phyloP scores from a whole-genome alignment of 495 filamentous ascomycete species.

The Lepidopterella palustris region DNA sequence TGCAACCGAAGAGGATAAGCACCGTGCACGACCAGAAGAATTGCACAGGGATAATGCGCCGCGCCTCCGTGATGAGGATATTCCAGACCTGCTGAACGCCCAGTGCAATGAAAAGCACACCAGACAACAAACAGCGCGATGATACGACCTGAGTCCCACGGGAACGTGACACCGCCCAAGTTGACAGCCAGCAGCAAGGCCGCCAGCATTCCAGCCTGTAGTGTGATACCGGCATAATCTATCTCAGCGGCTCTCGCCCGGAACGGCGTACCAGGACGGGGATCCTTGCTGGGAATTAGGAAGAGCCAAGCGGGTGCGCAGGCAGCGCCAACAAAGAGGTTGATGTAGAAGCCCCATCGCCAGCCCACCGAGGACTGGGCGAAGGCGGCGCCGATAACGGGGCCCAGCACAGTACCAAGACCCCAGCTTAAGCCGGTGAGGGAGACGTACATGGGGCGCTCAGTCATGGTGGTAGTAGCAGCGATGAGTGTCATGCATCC shows the following conservation, averaged over 20 bases:
- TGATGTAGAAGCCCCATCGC: conserved; percentile 30
- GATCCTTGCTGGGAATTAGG: conserved; percentile 2
- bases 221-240: conserved; percentile 2
- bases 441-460: conserved; percentile 11
- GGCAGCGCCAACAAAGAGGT: conserved; percentile 4
- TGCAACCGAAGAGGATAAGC: conserved; percentile 42
- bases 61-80: conserved; percentile 42
- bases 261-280: neutral
- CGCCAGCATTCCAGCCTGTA: neutral
- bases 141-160: conserved; percentile 47
- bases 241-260: neutral
- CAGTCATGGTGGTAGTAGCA: conserved; percentile 4
- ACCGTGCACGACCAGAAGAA: conserved; percentile 42
- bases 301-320: neutral
- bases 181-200: conserved; percentile 4
- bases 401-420: conserved; percentile 16
- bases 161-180: conserved; percentile 50
- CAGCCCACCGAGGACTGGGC: conserved; percentile 15
- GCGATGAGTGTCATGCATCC: conserved; percentile 11
- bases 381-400: conserved; percentile 26
- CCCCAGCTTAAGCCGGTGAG: conserved; percentile 11
- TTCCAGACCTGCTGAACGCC: conserved; percentile 47
- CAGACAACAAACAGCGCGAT: conserved; percentile 51
- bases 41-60: conserved; percentile 51
- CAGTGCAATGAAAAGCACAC: conserved; percentile 45